These are phyloP conservation scores for Penicillium sclerotiorum DNA, from an alignment of 2,329 filamentous ascomycete species.

Conservation along the genomic window DNA sequence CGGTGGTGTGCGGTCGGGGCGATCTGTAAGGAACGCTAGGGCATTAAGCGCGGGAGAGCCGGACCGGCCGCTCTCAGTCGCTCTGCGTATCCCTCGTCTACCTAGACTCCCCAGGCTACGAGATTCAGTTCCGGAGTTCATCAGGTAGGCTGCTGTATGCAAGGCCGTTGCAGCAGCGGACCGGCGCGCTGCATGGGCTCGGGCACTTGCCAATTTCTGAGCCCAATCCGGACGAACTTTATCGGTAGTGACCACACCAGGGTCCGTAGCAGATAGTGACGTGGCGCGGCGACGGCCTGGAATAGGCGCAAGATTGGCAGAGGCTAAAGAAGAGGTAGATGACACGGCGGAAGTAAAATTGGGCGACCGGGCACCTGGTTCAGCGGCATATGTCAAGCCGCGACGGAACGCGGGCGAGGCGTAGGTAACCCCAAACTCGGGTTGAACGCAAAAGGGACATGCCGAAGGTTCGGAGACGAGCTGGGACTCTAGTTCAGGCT, in stretches of 20 bases:
- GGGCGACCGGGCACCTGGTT: conserved; percentile 53
- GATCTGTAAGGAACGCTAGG: conserved; percentile 51
- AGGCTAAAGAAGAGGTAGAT: conserved; percentile 77
- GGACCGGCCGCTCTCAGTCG: conserved; percentile 38
- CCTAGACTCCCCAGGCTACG: conserved; percentile 58
- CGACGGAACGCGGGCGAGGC: conserved; percentile 84
- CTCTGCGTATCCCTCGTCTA: conserved; percentile 54
- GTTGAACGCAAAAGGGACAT: conserved; percentile 93
- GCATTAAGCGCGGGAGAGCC: conserved; percentile 48
- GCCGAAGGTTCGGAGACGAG: conserved; percentile 88
- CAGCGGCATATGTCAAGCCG: conserved; percentile 69
- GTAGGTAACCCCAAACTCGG: conserved; percentile 96
- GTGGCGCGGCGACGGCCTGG: conserved; percentile 60
- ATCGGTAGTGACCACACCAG: conserved; percentile 89
- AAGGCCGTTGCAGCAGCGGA: conserved; percentile 91
- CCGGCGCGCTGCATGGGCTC: conserved; percentile 79
- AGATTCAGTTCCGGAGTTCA: conserved; percentile 59
- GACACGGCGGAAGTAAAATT: conserved; percentile 74
- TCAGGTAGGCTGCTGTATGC: conserved; percentile 91
- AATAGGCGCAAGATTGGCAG: conserved; percentile 46
- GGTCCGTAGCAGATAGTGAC: conserved; percentile 78
- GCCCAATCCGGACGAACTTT: conserved; percentile 92
- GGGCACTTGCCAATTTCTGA: conserved; percentile 80
- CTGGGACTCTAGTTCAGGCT: conserved; percentile 55
- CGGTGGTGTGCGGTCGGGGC: conserved; percentile 26